These are phyloP conservation scores for Backusella liffmaniae DNA, from an alignment of 192 early-diverging fungal species.

Conservation along the genomic window DNA sequence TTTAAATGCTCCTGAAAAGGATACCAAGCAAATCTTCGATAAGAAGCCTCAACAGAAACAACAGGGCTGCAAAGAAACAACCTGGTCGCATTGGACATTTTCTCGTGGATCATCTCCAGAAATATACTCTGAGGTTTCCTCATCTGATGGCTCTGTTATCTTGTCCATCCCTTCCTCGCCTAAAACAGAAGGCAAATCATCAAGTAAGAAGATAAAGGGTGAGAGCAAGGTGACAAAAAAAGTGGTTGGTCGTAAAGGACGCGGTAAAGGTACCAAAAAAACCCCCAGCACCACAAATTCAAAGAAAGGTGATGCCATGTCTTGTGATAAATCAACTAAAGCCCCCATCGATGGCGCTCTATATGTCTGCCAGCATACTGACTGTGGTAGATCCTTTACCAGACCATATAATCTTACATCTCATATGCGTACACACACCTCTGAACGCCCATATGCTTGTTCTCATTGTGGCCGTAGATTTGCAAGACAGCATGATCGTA, in stretches of 20 bases:
- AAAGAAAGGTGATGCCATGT: neutral
- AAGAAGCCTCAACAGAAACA: neutral
- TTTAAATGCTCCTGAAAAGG: constrained; percentile 3
- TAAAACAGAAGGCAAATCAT: neutral
- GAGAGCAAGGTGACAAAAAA: constrained; percentile 11
- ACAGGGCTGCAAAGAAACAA: neutral
- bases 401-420: constrained; percentile 76
- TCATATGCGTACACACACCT: constrained; percentile 71
- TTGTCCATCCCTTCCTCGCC: neutral
- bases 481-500: constrained; percentile 88
- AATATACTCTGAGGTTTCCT: neutral
- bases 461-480: constrained; percentile 72
- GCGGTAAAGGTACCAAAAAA: constrained; percentile 12
- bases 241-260: neutral
- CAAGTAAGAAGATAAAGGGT: neutral
- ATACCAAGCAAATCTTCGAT: neutral
- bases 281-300: neutral
- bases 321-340: neutral
- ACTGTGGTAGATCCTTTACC: constrained; percentile 68
- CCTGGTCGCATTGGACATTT: constrained; percentile 14
- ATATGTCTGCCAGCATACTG: constrained; percentile 25
- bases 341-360: constrained; percentile 4
- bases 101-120: constrained; percentile 12
- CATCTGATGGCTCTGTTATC: neutral
- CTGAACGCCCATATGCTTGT: constrained; percentile 72